These are phyloP conservation scores for Dentiscutata heterogama DNA, from an alignment of 371 early-diverging fungal genomes.

Conservation along the genomic window DNA sequence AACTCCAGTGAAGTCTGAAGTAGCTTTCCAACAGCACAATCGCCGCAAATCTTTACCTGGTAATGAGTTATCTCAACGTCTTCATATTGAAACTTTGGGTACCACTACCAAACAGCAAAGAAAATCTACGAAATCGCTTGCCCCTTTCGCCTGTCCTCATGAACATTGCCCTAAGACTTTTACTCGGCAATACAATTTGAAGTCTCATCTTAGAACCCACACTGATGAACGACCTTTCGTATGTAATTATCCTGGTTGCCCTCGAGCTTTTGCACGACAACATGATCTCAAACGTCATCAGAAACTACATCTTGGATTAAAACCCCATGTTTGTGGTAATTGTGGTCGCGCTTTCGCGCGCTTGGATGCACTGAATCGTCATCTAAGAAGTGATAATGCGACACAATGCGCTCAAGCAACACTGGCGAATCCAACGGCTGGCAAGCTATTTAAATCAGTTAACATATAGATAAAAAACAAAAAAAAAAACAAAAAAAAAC, in stretches of 20 bases:
- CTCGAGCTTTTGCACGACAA: slow-evolving; percentile 63
- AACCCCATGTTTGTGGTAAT: slow-evolving; percentile 64
- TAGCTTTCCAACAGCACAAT: slow-evolving; percentile 27
- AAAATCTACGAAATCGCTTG: slow-evolving; percentile 40
- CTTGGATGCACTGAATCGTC: slow-evolving; percentile 58
- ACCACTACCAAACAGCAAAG: slow-evolving; percentile 24
- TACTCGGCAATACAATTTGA: slow-evolving; percentile 84
- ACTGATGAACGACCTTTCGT: slow-evolving; percentile 59
- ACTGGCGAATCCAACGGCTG: slow-evolving; percentile 2
- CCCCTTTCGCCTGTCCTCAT: slow-evolving; percentile 45
- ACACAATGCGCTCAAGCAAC: slow-evolving; percentile 46
- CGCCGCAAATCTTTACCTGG: slow-evolving; percentile 30
- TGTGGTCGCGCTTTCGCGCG: slow-evolving; percentile 66
- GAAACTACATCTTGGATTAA: slow-evolving; percentile 65
- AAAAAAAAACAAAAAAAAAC: not conserved
- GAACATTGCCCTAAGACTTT: slow-evolving; percentile 79
- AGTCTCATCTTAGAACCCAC: slow-evolving; percentile 83
- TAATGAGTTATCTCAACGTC: slow-evolving; percentile 19
- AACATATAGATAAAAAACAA: slow-evolving; percentile 23
- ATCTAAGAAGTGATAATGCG: slow-evolving; percentile 48
- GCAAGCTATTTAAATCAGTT: slow-evolving; percentile 33
- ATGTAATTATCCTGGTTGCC: slow-evolving; percentile 58
- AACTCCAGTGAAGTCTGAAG: slow-evolving; percentile 33
- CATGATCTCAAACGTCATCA: slow-evolving; percentile 71
- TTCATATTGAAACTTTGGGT: slow-evolving; percentile 33